Conservation (phyloP, 1,284 basidiomycete species). For the Tylopilus orsonianus region DNA sequence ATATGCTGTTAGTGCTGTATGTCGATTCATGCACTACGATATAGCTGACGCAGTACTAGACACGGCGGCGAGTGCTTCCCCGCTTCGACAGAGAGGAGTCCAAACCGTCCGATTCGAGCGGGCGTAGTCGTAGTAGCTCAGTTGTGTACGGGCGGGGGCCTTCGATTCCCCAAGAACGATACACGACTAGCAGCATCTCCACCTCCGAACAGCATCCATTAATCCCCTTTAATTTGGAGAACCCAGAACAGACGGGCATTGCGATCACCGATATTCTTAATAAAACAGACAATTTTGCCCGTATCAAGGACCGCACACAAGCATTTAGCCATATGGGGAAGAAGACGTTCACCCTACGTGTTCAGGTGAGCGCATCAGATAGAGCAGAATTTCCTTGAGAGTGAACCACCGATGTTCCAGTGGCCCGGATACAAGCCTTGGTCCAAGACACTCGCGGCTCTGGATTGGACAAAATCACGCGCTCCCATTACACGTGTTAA, state of each 20-base stretch:
- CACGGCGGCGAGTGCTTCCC: slow-evolving; percentile 18
- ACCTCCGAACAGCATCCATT: neutral
- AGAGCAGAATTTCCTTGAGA: neutral
- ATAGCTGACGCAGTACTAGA: slow-evolving; percentile 25
- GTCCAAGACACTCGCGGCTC: slow-evolving; percentile 30
- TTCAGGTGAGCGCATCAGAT: slow-evolving; percentile 18
- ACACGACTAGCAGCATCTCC: slow-evolving; percentile 19
- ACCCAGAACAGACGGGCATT: slow-evolving; percentile 21
- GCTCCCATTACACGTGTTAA: slow-evolving; percentile 37
- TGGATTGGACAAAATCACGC: slow-evolving; percentile 32
- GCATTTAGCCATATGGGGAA: slow-evolving; percentile 25
- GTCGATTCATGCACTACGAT: neutral
- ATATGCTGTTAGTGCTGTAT: slow-evolving; percentile 20
- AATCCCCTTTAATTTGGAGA: slow-evolving; percentile 25
- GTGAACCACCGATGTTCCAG: slow-evolving; percentile 9
- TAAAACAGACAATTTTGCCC: slow-evolving; percentile 10
- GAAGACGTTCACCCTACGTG: slow-evolving; percentile 32
- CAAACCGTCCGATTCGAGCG: neutral
- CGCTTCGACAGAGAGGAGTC: slow-evolving; percentile 15
- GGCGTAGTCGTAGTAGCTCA: slow-evolving; percentile 5
- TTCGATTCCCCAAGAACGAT: slow-evolving; percentile 24
- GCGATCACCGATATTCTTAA: slow-evolving; percentile 23
- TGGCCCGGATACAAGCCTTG: slow-evolving; percentile 35
- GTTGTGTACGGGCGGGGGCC: slow-evolving; percentile 18
- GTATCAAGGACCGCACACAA: slow-evolving; percentile 14